Percentiles rank a stretch among this genome's conserved stretches.
Evolutionary conservation across 805 yeast genomes (phyloP).

Genomic region (Metschnikowia similis): DNA sequence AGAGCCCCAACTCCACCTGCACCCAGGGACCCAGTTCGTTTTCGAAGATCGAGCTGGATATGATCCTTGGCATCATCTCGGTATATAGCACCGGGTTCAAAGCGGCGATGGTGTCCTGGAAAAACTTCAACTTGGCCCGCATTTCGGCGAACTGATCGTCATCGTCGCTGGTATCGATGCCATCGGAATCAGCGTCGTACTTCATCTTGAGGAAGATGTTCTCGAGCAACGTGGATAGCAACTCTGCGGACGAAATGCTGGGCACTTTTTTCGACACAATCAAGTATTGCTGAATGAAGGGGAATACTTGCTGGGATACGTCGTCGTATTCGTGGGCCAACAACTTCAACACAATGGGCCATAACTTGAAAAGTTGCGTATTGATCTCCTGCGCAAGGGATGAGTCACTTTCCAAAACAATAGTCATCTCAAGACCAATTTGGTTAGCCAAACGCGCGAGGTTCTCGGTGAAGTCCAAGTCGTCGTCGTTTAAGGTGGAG

Average conservation of each 20-base stretch:
- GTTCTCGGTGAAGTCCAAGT: constrained; percentile 68
- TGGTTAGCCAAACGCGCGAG: constrained; percentile 70
- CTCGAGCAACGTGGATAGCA: constrained; percentile 59
- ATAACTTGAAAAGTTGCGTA: constrained; percentile 48
- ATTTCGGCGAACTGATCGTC: constrained; percentile 77
- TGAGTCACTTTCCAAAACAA: constrained; percentile 53
- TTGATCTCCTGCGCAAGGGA: constrained; percentile 34
- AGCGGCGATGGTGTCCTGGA: constrained; percentile 76
- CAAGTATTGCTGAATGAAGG: constrained; percentile 72
- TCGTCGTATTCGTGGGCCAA: constrained; percentile 86
- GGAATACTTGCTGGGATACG: constrained; percentile 75
- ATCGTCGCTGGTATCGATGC: constrained; percentile 27
- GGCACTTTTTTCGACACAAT: constrained; percentile 59
- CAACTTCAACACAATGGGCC: constrained; percentile 70
- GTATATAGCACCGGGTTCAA: constrained; percentile 57
- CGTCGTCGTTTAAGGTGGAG: constrained; percentile 39
- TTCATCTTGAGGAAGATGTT: constrained; percentile 75
- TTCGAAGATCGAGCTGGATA: constrained; percentile 31
- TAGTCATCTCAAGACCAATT: constrained; percentile 72
- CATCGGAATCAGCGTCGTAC: constrained; percentile 72
- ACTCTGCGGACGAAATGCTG: constrained; percentile 34
- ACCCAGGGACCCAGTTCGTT: constrained; percentile 24
- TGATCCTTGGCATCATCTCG: constrained; percentile 56
- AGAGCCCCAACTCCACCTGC: constrained; percentile 79
- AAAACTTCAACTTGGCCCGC: constrained; percentile 64